Base-by-base conservation (phyloP, 768 basidiomycete genomes). In the Lactifluus pinguis region DNA sequence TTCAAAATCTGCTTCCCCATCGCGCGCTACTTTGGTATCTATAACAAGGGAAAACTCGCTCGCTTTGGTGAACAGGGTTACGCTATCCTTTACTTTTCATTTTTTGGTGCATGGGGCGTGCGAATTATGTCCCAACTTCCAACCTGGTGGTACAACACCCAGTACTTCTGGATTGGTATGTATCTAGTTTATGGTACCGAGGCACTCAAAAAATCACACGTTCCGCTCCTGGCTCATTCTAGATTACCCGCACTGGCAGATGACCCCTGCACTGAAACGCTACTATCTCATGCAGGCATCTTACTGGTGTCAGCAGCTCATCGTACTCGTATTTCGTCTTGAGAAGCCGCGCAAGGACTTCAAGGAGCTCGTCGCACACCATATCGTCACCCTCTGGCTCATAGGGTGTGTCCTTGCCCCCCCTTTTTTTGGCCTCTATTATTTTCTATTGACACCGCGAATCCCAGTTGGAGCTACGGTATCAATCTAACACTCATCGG, bases 321-420 rank as follows among this genome's bases (percentile, higher is more conserved):
- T 98, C 19, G 85, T 99, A 17, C 80, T 98, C 8, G 75, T 88
- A 3, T 80, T 95, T 13, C 77, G 85, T 49, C 80, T 99, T 14
- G 97, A 99, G 74, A 98, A 97, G 71, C 95, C 97, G 0, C 82
- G 97, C 53, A 92, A 89, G 71, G 97, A 99, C 71, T 93, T 87
- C 70, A 67, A 71, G 19, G 95, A 98, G 72, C 83, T 98, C 15
- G 81, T 97, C 19, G 80, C 80, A 0, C 97, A 99, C 71, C 97
- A 99, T 70, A 67, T 94, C 47, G 92, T 98, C 54, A 98, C 97
- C 0, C 78, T 98, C 13, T 99, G 94, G 93, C 79, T 98, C 29
- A 82, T 98, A 41, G 86, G 92, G 84, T 97, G 75, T 47, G 79
- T 69, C 42, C 10, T 60, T 45, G 36, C n/a, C 34, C 34, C 34